Evolutionary conservation across 148 eudicot genomes (phyloP), one percentile per base, ranked within the genome.

Genomic region (Rhododendron griersonianum): DNA sequence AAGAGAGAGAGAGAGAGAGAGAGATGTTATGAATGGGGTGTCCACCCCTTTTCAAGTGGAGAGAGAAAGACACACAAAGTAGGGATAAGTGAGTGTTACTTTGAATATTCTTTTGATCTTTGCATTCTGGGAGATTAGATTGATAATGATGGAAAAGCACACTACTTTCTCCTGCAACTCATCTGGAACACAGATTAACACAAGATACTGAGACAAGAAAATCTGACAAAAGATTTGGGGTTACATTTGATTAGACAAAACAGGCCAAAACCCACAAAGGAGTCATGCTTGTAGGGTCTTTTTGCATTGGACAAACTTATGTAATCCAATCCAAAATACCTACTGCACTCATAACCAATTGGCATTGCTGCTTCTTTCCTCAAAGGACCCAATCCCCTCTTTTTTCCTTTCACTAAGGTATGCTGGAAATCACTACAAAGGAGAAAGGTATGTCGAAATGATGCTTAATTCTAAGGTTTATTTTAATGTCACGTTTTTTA

Each of bases 191-290:
- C 0, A 7, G 76, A 65, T 47, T 47, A 11, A 83, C 18, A 23
- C 19, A 82, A 59, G 47, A 81, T 81, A 55, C 3, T 30, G 15
- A 71, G 85, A 83, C 85, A 83, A 13, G 33, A 23, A 83, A 48
- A 83, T 83, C 85, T 71, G 9, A 18, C 30, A 16, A 47, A 39
- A 71, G 41, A 50, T 83, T 71, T 48, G 77, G 77, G 79, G 79
- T 71, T 59, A 78, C 25, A 48, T 18, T 71, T 83, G 78, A 71
- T 83, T 71, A 71, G 85, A 83, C 85, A 83, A 83, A 83, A 50
- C 76, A 8, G 35, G 61, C 78, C 85, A 63, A 82, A 83, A 55
- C 55, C 55, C 84, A 83, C 84, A 83, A 83, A 6, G 10, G 78
- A 65, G 30, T 77, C 80, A 19, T 77, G 50, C 25, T 18, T 41